phyloP scores from a whole-genome alignment of 352 stramenopile genomes.

The Pythium insidiosum region DNA sequence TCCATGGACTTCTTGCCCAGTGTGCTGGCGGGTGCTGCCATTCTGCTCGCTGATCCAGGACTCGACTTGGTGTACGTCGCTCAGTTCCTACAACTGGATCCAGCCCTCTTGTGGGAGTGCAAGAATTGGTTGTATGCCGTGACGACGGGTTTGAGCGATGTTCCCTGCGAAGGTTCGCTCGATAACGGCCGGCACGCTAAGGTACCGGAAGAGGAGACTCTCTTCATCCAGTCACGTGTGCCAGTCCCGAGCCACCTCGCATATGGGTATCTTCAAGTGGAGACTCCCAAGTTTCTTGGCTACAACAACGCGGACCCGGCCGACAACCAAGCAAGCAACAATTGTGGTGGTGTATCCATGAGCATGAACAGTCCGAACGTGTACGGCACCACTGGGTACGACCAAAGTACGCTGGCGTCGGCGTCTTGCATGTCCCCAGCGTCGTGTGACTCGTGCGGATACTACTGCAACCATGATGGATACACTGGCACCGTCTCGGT shows the following conservation, averaged over 20 bases:
- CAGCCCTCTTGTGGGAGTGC: constrained; percentile 73
- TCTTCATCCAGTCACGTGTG: constrained; percentile 67
- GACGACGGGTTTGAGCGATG: constrained; percentile 44
- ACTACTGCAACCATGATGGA: constrained; percentile 29
- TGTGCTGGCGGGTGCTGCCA: constrained; percentile 57
- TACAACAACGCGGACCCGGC: constrained; percentile 9
- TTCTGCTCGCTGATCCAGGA: constrained; percentile 57
- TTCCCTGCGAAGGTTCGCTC: constrained; percentile 30
- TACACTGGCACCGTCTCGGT: constrained; percentile 33
- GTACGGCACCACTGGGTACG: too few relatives aligned
- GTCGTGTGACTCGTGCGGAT: constrained; percentile 62
- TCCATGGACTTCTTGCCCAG: constrained; percentile 70
- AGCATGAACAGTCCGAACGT: too few relatives aligned
- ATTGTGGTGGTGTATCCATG: too few relatives aligned
- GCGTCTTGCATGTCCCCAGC: constrained; percentile 32
- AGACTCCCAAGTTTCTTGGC: constrained; percentile 25
- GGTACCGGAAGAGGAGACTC: constrained; percentile 51
- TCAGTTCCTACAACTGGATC: constrained; percentile 73
- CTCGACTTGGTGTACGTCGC: constrained; percentile 76
- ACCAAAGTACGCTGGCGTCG: constrained; percentile 43
- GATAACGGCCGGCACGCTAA: constrained; percentile 62
- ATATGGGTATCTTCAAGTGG: constrained; percentile 40
- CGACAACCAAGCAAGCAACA: constrained; percentile 15
- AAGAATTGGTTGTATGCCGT: constrained; percentile 68
- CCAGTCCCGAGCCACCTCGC: constrained; percentile 53